These are phyloP conservation scores for Dioscorea cayenensis DNA, from an alignment of 116 monocot species.

Conservation along the genomic window DNA sequence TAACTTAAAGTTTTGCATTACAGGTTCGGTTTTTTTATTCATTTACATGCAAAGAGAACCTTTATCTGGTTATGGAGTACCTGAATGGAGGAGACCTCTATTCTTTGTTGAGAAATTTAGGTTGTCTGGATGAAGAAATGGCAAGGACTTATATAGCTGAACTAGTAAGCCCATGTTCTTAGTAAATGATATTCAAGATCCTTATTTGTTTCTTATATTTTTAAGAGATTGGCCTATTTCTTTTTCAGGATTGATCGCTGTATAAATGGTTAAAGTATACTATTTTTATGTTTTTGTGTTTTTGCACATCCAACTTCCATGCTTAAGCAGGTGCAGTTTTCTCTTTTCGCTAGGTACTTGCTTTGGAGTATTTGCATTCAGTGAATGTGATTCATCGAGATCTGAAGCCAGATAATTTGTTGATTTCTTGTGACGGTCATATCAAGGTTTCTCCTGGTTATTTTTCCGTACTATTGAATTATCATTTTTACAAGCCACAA, in stretches of 20 bases:
- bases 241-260: background rate
- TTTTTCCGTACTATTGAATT: background rate
- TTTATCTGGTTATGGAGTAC: conserved; percentile 98
- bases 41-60: conserved; percentile 97
- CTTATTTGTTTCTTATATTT: background rate
- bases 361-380: conserved; percentile 94
- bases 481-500: background rate
- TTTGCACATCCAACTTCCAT: background rate
- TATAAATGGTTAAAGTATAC: background rate
- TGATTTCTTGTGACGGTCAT: conserved; percentile 89
- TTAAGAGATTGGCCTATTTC: background rate
- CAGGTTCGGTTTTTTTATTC: conserved; percentile 99
- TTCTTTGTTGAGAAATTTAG: conserved; percentile 87
- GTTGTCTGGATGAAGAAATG: conserved; percentile 94
- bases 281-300: background rate
- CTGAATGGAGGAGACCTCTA: conserved; percentile 97
- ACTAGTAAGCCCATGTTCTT: conserved; percentile 40
- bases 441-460: conserved; percentile 59
- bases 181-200: background rate
- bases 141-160: conserved; percentile 88
- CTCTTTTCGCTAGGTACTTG: conserved; percentile 66
- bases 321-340: conserved; percentile 1
- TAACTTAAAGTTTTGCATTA: conserved; percentile 15
- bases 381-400: conserved; percentile 93
- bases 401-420: conserved; percentile 91